phyloP scores from a whole-genome alignment of 2,329 filamentous ascomycete genomes.

The Cladosporium halotolerans region DNA sequence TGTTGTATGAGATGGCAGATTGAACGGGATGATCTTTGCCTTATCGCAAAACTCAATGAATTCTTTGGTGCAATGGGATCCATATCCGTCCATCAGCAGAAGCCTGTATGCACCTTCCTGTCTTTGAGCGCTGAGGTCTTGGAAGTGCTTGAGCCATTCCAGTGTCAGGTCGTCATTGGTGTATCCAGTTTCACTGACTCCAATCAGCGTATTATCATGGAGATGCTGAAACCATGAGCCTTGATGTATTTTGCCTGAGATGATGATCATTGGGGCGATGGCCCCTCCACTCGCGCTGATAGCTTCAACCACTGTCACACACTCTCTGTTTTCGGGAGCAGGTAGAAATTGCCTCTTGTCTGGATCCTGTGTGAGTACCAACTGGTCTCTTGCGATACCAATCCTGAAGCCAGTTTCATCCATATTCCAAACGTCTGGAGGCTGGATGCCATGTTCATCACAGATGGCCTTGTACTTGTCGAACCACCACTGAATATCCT shows the following conservation, averaged over 20 bases:
- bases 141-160: slow-evolving; percentile 13
- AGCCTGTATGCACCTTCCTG: neutral
- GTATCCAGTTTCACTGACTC: slow-evolving; percentile 5
- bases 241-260: neutral
- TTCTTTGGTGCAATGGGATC: slow-evolving; percentile 9
- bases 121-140: neutral
- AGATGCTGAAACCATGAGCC: neutral
- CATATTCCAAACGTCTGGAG: neutral
- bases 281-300: neutral
- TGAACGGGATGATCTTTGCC: slow-evolving; percentile 9
- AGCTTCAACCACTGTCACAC: neutral
- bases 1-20: slow-evolving; percentile 10
- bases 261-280: neutral
- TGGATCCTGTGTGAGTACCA: neutral
- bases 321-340: neutral
- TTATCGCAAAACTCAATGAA: slow-evolving; percentile 11
- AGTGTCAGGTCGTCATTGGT: slow-evolving; percentile 11
- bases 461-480: neutral
- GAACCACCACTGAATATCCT: neutral
- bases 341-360: neutral
- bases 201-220: neutral
- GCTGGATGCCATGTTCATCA: neutral
- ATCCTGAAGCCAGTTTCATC: slow-evolving; percentile 2
- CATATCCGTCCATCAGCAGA: slow-evolving; percentile 10
- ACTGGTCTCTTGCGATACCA: neutral